Evolutionary conservation across 2,329 filamentous ascomycete species (phyloP).

Genomic region (Conoideocrella luteorostrata): DNA sequence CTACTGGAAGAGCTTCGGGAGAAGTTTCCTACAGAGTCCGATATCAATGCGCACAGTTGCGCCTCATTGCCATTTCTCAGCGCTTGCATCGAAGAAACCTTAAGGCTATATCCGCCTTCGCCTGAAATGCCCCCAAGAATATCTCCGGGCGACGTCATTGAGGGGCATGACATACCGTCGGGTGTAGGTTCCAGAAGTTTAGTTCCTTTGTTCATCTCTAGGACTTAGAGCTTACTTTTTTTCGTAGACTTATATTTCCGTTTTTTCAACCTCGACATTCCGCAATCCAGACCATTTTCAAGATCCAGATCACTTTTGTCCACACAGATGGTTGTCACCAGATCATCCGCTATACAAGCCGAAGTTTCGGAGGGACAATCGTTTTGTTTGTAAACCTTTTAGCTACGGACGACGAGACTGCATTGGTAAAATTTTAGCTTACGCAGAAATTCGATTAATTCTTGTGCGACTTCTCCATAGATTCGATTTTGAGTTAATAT

Average conservation of each 20-base stretch:
- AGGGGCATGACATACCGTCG: conserved; percentile 27
- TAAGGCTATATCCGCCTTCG: conserved; percentile 33
- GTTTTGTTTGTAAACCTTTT: conserved; percentile 30
- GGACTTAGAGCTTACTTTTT: not conserved
- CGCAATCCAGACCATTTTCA: conserved; percentile 37
- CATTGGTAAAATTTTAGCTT: conserved; percentile 35
- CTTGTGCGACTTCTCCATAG: conserved; percentile 36
- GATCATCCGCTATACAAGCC: conserved; percentile 24
- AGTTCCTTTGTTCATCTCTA: not conserved
- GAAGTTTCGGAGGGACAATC: conserved; percentile 33
- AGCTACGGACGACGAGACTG: conserved; percentile 33
- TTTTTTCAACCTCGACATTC: conserved; percentile 39
- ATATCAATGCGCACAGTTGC: not conserved
- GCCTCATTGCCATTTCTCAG: conserved; percentile 19
- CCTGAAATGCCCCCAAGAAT: conserved; percentile 21
- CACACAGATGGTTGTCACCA: conserved; percentile 36
- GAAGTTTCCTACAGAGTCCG: not conserved
- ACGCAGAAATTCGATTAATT: conserved; percentile 41
- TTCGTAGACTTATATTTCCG: conserved; percentile 31
- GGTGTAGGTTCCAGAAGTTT: conserved; percentile 20
- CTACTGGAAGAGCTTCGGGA: not conserved
- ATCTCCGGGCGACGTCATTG: conserved; percentile 26
- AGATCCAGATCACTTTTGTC: conserved; percentile 37
- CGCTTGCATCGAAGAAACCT: conserved; percentile 34
- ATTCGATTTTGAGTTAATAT: conserved; percentile 32